Percentiles rank a stretch among this genome's conserved stretches.
Conservation (phyloP, 805 yeast species). For the Wickerhamiella kurtzmanii region DNA sequence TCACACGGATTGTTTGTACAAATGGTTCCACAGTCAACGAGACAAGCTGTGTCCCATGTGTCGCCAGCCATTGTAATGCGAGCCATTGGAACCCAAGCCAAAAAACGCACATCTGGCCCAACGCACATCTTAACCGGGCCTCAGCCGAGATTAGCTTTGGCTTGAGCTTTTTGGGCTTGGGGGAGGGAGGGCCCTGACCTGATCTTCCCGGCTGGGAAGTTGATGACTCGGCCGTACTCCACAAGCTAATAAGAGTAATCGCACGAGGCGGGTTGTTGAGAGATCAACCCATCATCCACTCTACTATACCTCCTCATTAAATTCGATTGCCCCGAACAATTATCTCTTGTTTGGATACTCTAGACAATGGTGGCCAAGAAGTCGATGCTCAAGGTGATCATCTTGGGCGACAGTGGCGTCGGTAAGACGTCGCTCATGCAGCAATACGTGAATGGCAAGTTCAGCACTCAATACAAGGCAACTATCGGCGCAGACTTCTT, state of each 20-base stretch:
- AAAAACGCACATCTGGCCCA: neutral
- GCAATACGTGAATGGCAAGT: slow-evolving; percentile 89
- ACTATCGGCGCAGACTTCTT: slow-evolving; percentile 96
- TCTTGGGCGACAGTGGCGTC: slow-evolving; percentile 93
- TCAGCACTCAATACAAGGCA: slow-evolving; percentile 90
- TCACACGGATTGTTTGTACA: slow-evolving; percentile 89
- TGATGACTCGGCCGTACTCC: neutral
- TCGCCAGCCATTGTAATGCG: slow-evolving; percentile 37
- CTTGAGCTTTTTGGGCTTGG: too few relatives aligned
- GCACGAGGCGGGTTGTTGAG: neutral
- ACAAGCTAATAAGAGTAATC: neutral
- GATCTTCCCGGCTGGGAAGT: neutral
- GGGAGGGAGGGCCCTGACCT: neutral
- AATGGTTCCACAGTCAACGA: slow-evolving; percentile 94
- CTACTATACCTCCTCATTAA: neutral
- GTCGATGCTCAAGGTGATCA: slow-evolving; percentile 56
- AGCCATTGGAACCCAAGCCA: too few relatives aligned
- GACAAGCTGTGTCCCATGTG: slow-evolving; percentile 91
- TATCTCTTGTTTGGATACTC: too few relatives aligned
- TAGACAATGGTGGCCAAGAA: slow-evolving; percentile 23
- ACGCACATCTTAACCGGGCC: neutral
- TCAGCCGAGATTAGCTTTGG: too few relatives aligned
- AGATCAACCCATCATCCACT: neutral
- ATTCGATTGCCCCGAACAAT: too few relatives aligned
- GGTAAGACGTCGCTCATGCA: slow-evolving; percentile 97